phyloP scores from a whole-genome alignment of 2,329 filamentous ascomycete species.

The Tetracladium maxilliforme region DNA sequence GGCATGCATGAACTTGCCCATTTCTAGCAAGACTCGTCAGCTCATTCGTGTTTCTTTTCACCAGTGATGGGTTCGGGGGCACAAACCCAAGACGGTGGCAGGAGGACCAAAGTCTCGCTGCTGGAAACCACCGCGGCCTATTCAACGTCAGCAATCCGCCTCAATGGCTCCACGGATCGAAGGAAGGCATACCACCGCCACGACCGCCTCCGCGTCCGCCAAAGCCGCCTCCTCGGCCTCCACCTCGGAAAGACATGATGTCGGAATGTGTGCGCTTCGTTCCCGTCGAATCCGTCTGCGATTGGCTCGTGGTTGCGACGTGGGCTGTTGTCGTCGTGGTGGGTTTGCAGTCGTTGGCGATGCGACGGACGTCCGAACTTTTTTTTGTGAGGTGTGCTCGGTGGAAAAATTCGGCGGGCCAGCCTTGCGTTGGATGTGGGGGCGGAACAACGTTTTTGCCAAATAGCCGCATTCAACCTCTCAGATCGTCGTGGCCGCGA shows the following conservation, averaged over 20 bases:
- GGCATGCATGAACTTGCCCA: constrained; percentile 87
- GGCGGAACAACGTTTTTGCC: too few species aligned
- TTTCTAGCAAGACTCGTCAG: constrained; percentile 39
- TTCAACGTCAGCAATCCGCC: constrained; percentile 6
- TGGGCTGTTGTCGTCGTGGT: constrained; percentile 13
- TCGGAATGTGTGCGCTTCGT: too few species aligned
- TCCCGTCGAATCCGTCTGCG: too few species aligned
- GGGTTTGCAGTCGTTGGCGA: constrained; percentile 20
- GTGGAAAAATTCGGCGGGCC: too few species aligned
- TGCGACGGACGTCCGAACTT: too few species aligned
- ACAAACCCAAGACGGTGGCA: constrained; percentile 39
- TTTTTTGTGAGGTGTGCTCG: too few species aligned
- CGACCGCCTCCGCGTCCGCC: constrained; percentile 35
- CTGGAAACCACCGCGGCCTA: constrained; percentile 47
- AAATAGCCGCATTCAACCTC: too few species aligned
- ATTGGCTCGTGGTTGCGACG: too few species aligned
- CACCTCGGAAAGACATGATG: constrained; percentile 46
- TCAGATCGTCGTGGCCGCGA: too few species aligned
- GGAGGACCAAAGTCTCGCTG: constrained; percentile 46
- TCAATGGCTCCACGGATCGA: background rate
- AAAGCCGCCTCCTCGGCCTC: constrained; percentile 31
- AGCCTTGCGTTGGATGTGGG: too few species aligned
- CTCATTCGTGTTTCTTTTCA: constrained; percentile 1
- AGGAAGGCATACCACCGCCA: constrained; percentile 12
- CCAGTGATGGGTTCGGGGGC: background rate